phyloP scores from a whole-genome alignment of 192 early-diverging fungal species.

The Linnemannia schmuckeri region DNA sequence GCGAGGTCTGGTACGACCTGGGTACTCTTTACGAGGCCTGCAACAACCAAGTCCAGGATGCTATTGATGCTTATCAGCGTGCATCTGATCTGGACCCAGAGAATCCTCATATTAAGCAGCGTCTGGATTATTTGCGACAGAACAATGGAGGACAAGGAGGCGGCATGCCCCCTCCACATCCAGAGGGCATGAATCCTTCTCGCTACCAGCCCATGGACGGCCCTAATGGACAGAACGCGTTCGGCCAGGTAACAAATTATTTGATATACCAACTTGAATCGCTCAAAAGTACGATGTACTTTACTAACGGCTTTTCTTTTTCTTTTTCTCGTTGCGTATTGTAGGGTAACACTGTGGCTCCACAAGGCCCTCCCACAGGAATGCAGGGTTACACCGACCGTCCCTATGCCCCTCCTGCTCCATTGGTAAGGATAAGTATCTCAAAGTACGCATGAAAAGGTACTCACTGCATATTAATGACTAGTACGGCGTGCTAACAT shows the following conservation, averaged over 20 bases:
- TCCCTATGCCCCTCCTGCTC: slow-evolving; percentile 11
- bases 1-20: slow-evolving; percentile 97
- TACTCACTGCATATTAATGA: not conserved
- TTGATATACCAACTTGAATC: not conserved
- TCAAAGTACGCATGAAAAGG: not conserved
- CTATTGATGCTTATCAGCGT: slow-evolving; percentile 93
- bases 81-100: slow-evolving; percentile 91
- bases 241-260: slow-evolving; percentile 15
- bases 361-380: slow-evolving; percentile 26
- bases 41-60: slow-evolving; percentile 96
- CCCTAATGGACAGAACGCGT: slow-evolving; percentile 22
- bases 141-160: slow-evolving; percentile 23
- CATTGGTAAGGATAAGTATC: not conserved
- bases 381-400: slow-evolving; percentile 24
- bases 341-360: slow-evolving; percentile 19
- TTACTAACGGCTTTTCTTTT: not conserved
- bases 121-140: slow-evolving; percentile 56
- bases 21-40: slow-evolving; percentile 96
- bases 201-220: slow-evolving; percentile 6
- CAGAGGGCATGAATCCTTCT: slow-evolving; percentile 25
- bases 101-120: slow-evolving; percentile 88
- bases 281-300: not conserved
- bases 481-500: not conserved
- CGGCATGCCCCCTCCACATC: slow-evolving; percentile 14
- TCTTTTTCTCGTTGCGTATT: not conserved